Conservation (phyloP, 371 early-diverging fungal genomes). For the Lichtheimia corymbifera region DNA sequence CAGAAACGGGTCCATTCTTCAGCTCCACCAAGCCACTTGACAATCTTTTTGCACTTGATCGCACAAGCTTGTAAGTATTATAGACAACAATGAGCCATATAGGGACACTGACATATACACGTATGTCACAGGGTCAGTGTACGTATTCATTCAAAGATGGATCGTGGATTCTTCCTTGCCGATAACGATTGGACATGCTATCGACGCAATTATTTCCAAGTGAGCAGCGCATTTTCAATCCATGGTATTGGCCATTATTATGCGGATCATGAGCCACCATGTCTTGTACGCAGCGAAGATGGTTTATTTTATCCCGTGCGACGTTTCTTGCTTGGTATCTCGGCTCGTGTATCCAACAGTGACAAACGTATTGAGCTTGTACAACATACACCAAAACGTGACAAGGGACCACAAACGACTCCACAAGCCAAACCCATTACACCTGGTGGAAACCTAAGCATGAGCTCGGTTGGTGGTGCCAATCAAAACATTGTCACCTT, state of each 20-base stretch:
- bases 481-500: slow-evolving; percentile 72
- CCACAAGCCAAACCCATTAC: slow-evolving; percentile 65
- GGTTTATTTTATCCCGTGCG: slow-evolving; percentile 44
- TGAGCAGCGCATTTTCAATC: slow-evolving; percentile 76
- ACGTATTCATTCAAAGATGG: slow-evolving; percentile 62
- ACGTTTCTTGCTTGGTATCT: slow-evolving; percentile 71
- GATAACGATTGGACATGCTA: slow-evolving; percentile 93
- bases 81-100: neutral
- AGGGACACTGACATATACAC: neutral
- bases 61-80: slow-evolving; percentile 53
- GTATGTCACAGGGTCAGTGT: slow-evolving; percentile 26
- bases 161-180: slow-evolving; percentile 81
- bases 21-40: slow-evolving; percentile 64
- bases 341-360: slow-evolving; percentile 73
- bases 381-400: slow-evolving; percentile 94
- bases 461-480: slow-evolving; percentile 51
- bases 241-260: slow-evolving; percentile 49
- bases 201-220: slow-evolving; percentile 93
- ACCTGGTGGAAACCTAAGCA: slow-evolving; percentile 59
- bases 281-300: slow-evolving; percentile 55
- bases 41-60: slow-evolving; percentile 64
- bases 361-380: slow-evolving; percentile 80
- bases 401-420: slow-evolving; percentile 86
- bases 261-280: slow-evolving; percentile 48
- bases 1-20: slow-evolving; percentile 62